Base-by-base conservation (phyloP, 495 filamentous ascomycete genomes). In the Daldinia loculata region DNA sequence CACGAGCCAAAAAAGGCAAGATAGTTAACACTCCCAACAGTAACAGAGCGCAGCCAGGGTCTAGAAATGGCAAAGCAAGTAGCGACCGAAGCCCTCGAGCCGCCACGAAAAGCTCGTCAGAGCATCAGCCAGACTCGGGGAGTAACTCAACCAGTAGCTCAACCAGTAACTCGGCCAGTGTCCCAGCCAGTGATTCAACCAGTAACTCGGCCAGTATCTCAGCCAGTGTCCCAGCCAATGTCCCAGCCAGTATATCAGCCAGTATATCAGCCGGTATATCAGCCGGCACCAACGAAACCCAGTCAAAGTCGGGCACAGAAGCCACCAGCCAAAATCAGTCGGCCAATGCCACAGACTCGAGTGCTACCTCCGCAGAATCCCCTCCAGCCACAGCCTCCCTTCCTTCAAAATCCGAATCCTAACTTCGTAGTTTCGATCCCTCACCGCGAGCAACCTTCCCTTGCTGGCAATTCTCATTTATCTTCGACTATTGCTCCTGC, bases 11-110 rank as follows among this genome's bases (percentile, higher is more conserved):
- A 56, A n/a, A 41, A 26, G 8, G 39, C 27, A 56, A 62, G 50
- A 34, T 8, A 6, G 14, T 68, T 71, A 66, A 74, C 70, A 52
- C 7, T 14, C 34, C 62, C n/a, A 43, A 15, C 27, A 50, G 36
- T 12, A 59, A 32, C 58, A 17, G 34, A 39, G 38, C 39, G 45
- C 22, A 56, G 24, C 32, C 61, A 29, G 15, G 39, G 14, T 30
- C 29, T 52, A 4, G 17, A 27, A 12, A 51, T 38, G 55, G 30
- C 57, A 29, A 24, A 29, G 29, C 38, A 56, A 27, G 0, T 51
- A 24, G 15, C 58, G 6, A 51, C 22, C 4, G 2, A 26, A 15
- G 26, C 17, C 12, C 29, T 32, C 11, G 26, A 58, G 6, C 1
- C 51, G 15, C 11, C 48, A 6, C 24, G 12, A 14, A 30, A 15